Conservation (phyloP, 495 filamentous ascomycete genomes). For the Trichocladium uniseriatum region DNA sequence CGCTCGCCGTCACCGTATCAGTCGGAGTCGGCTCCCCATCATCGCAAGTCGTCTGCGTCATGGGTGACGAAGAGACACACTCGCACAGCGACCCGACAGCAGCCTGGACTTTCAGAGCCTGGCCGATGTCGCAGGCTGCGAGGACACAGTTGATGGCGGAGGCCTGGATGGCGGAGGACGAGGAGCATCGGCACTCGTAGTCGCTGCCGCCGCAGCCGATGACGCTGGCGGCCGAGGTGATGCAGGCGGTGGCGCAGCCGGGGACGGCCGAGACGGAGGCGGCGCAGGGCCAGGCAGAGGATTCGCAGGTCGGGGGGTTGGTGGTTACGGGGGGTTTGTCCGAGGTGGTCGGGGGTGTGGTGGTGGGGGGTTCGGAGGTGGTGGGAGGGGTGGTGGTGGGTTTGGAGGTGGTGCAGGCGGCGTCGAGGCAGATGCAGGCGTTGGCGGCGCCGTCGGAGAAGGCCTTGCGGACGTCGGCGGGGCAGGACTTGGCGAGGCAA, state of each 20-base stretch:
- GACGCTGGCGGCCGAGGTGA: background rate
- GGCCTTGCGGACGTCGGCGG: background rate
- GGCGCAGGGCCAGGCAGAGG: background rate
- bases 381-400: background rate
- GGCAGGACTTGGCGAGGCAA: background rate
- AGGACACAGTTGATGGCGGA: background rate
- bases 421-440: background rate
- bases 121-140: background rate
- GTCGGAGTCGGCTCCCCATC: too few species aligned
- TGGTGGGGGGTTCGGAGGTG: background rate
- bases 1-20: too few species aligned
- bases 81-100: background rate
- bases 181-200: background rate
- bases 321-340: background rate
- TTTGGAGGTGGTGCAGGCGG: background rate
- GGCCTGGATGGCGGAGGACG: background rate
- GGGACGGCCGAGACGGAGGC: background rate
- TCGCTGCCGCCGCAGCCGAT: slow-evolving; percentile 1
- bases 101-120: background rate
- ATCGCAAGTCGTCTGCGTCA: too few species aligned
- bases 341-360: background rate
- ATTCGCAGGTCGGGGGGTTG: too few species aligned
- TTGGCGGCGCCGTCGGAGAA: background rate
- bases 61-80: too few species aligned
- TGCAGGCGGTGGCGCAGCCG: slow-evolving; percentile 5